Percentiles rank a stretch among this genome's conserved stretches.
phyloP scores from a whole-genome alignment of 371 early-diverging fungal genomes.

The Rhizopus delemar region DNA sequence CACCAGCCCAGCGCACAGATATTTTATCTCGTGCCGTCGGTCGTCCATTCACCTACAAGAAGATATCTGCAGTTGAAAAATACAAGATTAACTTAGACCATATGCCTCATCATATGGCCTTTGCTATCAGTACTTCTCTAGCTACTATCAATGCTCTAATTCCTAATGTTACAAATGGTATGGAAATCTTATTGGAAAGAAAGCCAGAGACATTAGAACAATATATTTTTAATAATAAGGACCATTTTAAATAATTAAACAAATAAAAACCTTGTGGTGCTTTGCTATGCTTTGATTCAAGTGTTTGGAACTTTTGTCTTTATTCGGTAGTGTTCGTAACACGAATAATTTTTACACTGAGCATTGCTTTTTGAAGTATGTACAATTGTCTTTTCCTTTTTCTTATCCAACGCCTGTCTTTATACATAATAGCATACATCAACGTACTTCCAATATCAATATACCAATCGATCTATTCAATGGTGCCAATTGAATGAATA shows the following conservation, averaged over 20 bases:
- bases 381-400: too few species aligned
- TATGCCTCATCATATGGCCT: constrained; percentile 6
- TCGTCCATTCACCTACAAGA: constrained; percentile 12
- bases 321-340: too few species aligned
- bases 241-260: not conserved
- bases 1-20: constrained; percentile 12
- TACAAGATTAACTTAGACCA: constrained; percentile 12
- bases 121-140: not conserved
- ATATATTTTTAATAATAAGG: not conserved
- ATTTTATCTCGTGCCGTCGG: constrained; percentile 17
- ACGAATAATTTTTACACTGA: too few species aligned
- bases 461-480: too few species aligned
- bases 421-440: too few species aligned
- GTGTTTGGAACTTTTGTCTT: too few species aligned
- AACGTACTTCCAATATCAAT: too few species aligned
- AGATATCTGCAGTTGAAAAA: constrained; percentile 8
- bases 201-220: constrained; percentile 12
- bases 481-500: too few species aligned
- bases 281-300: too few species aligned
- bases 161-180: not conserved
- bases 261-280: too few species aligned
- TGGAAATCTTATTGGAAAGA: constrained; percentile 16
- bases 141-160: not conserved
- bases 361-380: too few species aligned
- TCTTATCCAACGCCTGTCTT: too few species aligned